Evolutionary conservation across 2,329 filamentous ascomycete genomes (phyloP), one percentile per base, ranked within the genome.

Genomic region (Coniochaeta hoffmannii): DNA sequence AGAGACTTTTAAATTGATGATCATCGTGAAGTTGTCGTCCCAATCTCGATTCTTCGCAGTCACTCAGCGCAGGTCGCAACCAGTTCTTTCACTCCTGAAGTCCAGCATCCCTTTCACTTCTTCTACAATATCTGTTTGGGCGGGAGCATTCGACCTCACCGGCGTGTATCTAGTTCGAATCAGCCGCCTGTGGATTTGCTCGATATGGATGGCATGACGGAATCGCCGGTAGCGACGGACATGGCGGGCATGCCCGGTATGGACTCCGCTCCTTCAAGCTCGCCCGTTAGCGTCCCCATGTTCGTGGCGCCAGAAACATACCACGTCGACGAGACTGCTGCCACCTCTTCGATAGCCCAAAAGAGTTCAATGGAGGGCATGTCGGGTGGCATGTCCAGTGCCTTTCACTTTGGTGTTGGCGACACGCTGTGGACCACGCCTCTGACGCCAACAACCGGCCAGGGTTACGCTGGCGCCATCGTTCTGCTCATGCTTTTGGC

Each of bases 381-480:
- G 46, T 50, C 46, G 10, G 30, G 30, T 31, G 46, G 46, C 46
- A 50, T 50, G 46, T 50, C 46, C 46, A 50, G 26, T 50, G 24
- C 46, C 26, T 50, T 50, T 26, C 46, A 50, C 46, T 50, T 50
- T 28, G 46, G 46, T 22, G 11, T n/a, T n/a, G 46, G 46, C 28
- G 46, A 50, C 28, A 19, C 46, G 8, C 46, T 50, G 17, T 50
- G 46, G 46, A 50, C 26, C 46, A 50, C 46, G 46, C 15, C 46
- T 19, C 46, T 50, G 46, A 50, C 46, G n/a, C 46, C 46, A 50
- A 50, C 46, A 50, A 50, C 19, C 46, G 26, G n/a, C 46, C 46
- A 50, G 46, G 46, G 46, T 50, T 50, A 50, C 46, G 46, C 46
- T 50, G 46, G 46, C 46, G 46, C 46, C n/a, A 50, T 50, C 46